Base-by-base conservation (phyloP, 352 stramenopile species). In the Phytophthora kernoviae region DNA sequence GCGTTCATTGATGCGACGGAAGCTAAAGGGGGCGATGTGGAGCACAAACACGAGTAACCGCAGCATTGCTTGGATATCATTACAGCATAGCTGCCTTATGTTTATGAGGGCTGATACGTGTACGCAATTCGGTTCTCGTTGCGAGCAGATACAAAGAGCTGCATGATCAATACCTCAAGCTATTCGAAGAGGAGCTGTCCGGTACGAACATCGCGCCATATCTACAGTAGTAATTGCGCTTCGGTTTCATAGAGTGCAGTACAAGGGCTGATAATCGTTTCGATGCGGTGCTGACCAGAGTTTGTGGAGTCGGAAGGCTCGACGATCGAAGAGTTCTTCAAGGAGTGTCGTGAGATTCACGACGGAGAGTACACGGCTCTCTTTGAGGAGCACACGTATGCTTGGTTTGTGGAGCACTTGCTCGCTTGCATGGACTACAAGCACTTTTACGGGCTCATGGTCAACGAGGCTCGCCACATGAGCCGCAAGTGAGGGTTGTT, bases 391-490 rank as follows among this genome's bases (percentile, higher is more conserved):
- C 78, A 84, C 65, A 64, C 79, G 39, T 84, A 90, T 58, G 70
- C 64, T 18, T 93, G 84, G 84, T 91, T 93, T 40, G 81, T 93
- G 45, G 78, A 93, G 30, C 81, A 85, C 56, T 63, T 91, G 51
- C 61, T 91, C 18, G 81, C 82, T 24, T 91, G 79, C 50, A 90
- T 93, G 80, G 80, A 91, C 55, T 93, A 89, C 65, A 87, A 91
- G 45, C 70, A 88, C 36, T 91, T 93, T 47, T 89, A 89, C 65
- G 77, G 78, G 0, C 79, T 93, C 57, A 91, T 91, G 75, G 61
- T 88, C 43, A 93, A 93, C 66, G 80, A 93, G 53, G 78, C 82
- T 12, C 75, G 81, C 33, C 77, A 79, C n/a, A 66, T 83, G 34
- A 74, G 72, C 43, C 79, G 77, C 45, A 89, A 88, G 62, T 89